Evolutionary conservation across 257 asterid species (phyloP).

Genomic region (Thymus mandschuricus): DNA sequence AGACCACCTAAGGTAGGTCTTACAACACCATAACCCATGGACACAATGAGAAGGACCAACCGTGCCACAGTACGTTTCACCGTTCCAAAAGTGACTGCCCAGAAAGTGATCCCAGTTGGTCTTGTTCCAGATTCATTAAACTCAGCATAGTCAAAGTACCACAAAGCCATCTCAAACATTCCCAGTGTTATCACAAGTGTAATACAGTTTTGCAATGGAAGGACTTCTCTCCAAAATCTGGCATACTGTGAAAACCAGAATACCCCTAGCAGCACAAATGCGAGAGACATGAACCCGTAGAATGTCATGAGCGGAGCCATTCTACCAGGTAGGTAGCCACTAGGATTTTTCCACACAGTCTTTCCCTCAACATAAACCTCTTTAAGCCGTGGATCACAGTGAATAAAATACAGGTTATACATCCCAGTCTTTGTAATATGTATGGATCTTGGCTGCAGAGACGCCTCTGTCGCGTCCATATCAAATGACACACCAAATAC

Average conservation of each 20-base stretch:
- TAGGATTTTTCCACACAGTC: constrained; percentile 94
- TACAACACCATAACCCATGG: constrained; percentile 99
- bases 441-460: constrained; percentile 63
- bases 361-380: constrained; percentile 73
- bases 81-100: constrained; percentile 95
- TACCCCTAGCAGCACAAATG: constrained; percentile 77
- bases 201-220: constrained; percentile 85
- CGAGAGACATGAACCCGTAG: constrained; percentile 86
- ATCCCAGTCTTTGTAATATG: constrained; percentile 87
- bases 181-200: constrained; percentile 88
- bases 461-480: constrained; percentile 49
- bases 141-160: constrained; percentile 95
- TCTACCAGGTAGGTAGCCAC: constrained; percentile 94
- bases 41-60: constrained; percentile 73
- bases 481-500: constrained; percentile 74
- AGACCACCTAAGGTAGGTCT: constrained; percentile 97
- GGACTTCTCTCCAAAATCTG: constrained; percentile 89
- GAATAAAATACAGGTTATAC: constrained; percentile 92
- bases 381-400: constrained; percentile 79
- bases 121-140: constrained; percentile 87
- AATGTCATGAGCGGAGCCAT: constrained; percentile 97
- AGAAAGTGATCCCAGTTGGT: constrained; percentile 83
- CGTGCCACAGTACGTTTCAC: constrained; percentile 90
- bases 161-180: constrained; percentile 90
- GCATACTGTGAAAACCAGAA: constrained; percentile 97